Conservation (phyloP, 148 eudicot genomes). For the Cornus florida region DNA sequence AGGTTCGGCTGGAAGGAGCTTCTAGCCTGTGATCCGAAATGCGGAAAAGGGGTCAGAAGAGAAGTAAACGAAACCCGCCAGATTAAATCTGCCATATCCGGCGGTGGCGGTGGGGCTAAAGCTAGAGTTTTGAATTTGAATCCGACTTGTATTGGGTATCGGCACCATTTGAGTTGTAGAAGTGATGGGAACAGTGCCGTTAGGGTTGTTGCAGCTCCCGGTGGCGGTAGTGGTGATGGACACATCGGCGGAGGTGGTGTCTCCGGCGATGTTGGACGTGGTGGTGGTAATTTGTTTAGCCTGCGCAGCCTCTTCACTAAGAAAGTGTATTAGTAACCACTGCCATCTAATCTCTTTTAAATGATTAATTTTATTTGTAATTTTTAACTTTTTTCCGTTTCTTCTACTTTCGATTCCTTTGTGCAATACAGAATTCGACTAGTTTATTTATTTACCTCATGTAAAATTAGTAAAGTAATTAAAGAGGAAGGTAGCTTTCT, state of each 20-base stretch:
- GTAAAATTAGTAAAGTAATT: background rate
- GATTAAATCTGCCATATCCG: constrained; percentile 1
- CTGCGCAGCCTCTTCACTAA: constrained; percentile 68
- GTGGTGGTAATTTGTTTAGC: constrained; percentile 59
- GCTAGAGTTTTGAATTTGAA: constrained; percentile 51
- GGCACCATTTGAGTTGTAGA: constrained; percentile 51
- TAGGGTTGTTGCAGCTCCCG: constrained; percentile 5
- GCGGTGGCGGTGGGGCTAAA: constrained; percentile 13
- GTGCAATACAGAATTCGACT: background rate
- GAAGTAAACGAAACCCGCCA: constrained; percentile 32
- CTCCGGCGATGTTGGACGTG: constrained; percentile 37
- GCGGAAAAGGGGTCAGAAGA: constrained; percentile 20
- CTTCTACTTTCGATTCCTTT: background rate
- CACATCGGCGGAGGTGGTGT: constrained; percentile 23
- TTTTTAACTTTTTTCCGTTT: background rate
- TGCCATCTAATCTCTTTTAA: background rate
- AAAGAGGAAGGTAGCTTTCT: background rate
- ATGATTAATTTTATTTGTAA: background rate
- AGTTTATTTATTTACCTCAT: background rate
- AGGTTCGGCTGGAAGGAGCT: constrained; percentile 16
- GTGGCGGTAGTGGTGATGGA: constrained; percentile 14
- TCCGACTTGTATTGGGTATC: constrained; percentile 73
- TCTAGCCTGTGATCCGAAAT: constrained; percentile 19
- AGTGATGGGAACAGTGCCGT: constrained; percentile 38
- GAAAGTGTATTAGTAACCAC: constrained; percentile 49